Percentiles rank a stretch among this genome's conserved stretches.
phyloP scores from a whole-genome alignment of 164 flowering plant genomes.

The Vitis labrusca region DNA sequence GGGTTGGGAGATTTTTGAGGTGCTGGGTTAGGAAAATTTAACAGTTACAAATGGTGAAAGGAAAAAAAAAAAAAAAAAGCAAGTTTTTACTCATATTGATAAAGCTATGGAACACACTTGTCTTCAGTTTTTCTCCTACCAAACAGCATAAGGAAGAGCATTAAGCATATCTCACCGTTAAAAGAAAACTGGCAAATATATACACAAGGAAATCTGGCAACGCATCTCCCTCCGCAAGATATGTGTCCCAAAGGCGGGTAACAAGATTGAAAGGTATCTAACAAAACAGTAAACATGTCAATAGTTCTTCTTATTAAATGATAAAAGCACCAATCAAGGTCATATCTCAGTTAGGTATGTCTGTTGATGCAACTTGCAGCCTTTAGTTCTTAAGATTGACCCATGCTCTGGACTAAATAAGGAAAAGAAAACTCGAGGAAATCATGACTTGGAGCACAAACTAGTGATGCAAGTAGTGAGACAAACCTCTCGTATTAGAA shows the following conservation, averaged over 20 bases:
- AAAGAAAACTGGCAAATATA: conserved; percentile 91
- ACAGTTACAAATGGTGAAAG: too few species aligned
- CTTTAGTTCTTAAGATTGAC: too few species aligned
- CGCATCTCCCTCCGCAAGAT: conserved; percentile 99
- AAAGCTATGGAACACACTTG: too few species aligned
- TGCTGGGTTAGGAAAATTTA: too few species aligned
- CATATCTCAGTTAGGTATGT: neutral
- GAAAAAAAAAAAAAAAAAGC: too few species aligned
- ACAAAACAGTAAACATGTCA: neutral
- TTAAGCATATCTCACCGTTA: conserved; percentile 59
- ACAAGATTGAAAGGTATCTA: conserved; percentile 93
- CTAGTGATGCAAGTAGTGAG: neutral
- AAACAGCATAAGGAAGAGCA: too few species aligned
- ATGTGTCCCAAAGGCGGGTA: conserved; percentile 97
- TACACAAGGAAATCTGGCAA: conserved; percentile 97
- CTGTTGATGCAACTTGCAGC: too few species aligned
- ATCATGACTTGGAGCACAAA: neutral
- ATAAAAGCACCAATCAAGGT: neutral
- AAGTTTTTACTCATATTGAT: too few species aligned
- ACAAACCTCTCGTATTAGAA: conserved; percentile 94
- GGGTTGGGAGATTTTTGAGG: too few species aligned
- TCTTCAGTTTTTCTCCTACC: too few species aligned
- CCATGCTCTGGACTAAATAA: neutral
- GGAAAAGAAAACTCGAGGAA: neutral
- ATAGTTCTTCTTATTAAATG: neutral